These are phyloP conservation scores for Xylaria sp. DNA, from an alignment of 2,329 filamentous ascomycete genomes.

Conservation along the genomic window DNA sequence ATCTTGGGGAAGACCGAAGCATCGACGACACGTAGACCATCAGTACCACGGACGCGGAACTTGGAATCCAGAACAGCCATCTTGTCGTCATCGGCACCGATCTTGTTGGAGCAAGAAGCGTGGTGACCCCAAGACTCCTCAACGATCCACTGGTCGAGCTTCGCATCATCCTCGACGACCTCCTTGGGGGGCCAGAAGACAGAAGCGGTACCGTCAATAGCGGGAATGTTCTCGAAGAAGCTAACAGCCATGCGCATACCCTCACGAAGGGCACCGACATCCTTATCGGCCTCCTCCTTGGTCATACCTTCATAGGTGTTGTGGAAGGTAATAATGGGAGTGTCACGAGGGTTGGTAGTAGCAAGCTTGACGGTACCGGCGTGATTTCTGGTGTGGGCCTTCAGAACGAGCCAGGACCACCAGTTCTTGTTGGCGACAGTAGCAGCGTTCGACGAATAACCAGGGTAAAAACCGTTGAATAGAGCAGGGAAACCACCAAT, in stretches of 20 bases:
- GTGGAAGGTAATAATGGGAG: slow-evolving; percentile 67
- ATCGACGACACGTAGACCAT: slow-evolving; percentile 60
- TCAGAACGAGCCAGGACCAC: slow-evolving; percentile 55
- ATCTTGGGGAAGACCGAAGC: slow-evolving; percentile 57
- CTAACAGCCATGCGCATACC: slow-evolving; percentile 58
- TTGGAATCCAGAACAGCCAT: slow-evolving; percentile 58
- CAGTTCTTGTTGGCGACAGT: slow-evolving; percentile 47
- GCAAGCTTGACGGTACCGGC: slow-evolving; percentile 66
- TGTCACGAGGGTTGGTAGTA: slow-evolving; percentile 66
- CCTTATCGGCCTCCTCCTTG: slow-evolving; percentile 51
- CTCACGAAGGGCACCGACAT: slow-evolving; percentile 61
- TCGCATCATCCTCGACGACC: slow-evolving; percentile 27
- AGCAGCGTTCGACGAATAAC: slow-evolving; percentile 42
- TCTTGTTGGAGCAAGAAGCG: slow-evolving; percentile 38
- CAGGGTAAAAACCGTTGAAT: slow-evolving; percentile 49
- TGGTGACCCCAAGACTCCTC: slow-evolving; percentile 41
- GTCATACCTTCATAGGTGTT: slow-evolving; percentile 58
- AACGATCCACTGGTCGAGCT: slow-evolving; percentile 34
- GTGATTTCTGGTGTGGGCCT: slow-evolving; percentile 62
- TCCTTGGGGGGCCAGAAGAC: slow-evolving; percentile 34
- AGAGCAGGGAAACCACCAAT: slow-evolving; percentile 47
- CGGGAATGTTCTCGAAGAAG: slow-evolving; percentile 49
- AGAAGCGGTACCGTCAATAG: slow-evolving; percentile 45
- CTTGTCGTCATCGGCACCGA: slow-evolving; percentile 51
- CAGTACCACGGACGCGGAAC: slow-evolving; percentile 57